Evolutionary conservation across 2,329 filamentous ascomycete species (phyloP).

Genomic region (Colletotrichum sublineola): DNA sequence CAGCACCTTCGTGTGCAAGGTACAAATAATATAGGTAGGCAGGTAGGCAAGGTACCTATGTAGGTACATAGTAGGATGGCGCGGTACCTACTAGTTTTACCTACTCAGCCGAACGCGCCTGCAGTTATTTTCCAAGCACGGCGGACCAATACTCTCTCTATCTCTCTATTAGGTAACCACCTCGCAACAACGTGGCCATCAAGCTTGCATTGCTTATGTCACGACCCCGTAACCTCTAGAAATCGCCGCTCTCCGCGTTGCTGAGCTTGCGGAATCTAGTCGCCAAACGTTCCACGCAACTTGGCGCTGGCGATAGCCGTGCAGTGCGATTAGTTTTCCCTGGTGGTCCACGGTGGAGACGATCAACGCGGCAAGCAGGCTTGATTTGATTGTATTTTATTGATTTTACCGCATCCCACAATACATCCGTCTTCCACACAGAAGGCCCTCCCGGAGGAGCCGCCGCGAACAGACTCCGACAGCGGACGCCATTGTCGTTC

Average conservation of each 20-base stretch:
- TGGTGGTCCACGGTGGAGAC: background rate
- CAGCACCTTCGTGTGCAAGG: no score
- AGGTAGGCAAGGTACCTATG: no score
- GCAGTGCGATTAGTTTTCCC: constrained; percentile 16
- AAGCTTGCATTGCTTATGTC: background rate
- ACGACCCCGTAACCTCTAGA: background rate
- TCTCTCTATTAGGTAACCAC: background rate
- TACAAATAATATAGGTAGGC: no score
- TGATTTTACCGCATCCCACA: constrained; percentile 9
- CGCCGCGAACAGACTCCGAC: constrained; percentile 29
- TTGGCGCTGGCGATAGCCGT: background rate
- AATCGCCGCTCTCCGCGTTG: constrained; percentile 5
- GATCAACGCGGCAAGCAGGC: constrained; percentile 35
- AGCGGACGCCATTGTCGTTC: background rate
- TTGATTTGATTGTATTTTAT: background rate
- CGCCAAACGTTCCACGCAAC: background rate
- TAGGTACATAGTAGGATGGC: background rate
- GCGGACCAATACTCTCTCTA: background rate
- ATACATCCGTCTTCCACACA: constrained; percentile 6
- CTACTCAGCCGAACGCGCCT: background rate
- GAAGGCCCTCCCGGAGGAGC: constrained; percentile 15
- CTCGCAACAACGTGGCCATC: background rate
- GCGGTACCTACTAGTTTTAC: background rate
- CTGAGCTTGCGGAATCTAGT: background rate
- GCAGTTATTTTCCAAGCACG: constrained; percentile 7